Base-by-base conservation (phyloP, 1,139 yeast genomes). In the Pichia sp. region DNA sequence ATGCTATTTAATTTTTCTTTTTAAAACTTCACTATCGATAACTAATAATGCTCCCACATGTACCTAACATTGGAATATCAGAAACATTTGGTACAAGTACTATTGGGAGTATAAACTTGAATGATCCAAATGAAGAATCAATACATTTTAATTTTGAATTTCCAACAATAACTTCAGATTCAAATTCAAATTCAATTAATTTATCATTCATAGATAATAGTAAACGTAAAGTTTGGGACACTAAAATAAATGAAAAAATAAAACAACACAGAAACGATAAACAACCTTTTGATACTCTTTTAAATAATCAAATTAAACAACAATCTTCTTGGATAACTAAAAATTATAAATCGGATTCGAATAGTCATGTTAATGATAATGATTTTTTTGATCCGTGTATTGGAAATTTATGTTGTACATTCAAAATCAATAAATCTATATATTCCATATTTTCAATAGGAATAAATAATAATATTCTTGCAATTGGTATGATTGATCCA, bases 31-130 rank as follows among this genome's bases (percentile, higher is more conserved):
- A 26, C 6, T 8, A 26, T 26, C 28, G 11, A 20, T 4, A 25
- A n/a, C 12, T n/a, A n/a, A n/a, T 6, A 8, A 48, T 49, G 52
- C 39, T 49, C 6, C 52, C 54, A 4, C 31, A 34, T 29, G 47
- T 37, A 11, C 36, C 44, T n/a, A 39, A 38, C 30, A 20, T 45
- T 23, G 54, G 54, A 4, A 37, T 49, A 10, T 35, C 48, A 3
- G 48, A 47, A 27, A 47, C 54, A 2, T 49, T 35, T 36, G 54
- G 54, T 10, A 35, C 51, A 5, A 25, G 29, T 2, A 40, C 42
- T n/a, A 20, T 35, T 2, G 38, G 35, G 5, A 39, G n/a, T 26
- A 23, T 26, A 12, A 23, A 9, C 5, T 12, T 30, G 11, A 22
- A 25, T n/a, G 26, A 28, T 24, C 11, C 16, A 3, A 23, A 20